Evolutionary conservation across 805 yeast genomes (phyloP).

Genomic region (Metschnikowia continentalis): DNA sequence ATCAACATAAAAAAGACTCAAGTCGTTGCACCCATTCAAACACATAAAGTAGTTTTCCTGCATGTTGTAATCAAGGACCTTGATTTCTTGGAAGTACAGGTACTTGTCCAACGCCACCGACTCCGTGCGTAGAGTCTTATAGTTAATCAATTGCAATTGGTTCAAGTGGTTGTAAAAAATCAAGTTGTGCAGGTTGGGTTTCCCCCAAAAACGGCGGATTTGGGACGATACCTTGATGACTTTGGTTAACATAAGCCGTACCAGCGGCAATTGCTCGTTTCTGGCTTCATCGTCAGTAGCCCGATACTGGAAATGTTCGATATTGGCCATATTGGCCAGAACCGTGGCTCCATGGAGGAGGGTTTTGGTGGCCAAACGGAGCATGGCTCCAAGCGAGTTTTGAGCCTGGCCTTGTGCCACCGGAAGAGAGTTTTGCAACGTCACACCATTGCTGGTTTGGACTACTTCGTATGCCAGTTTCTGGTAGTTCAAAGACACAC

Average conservation of each 20-base stretch:
- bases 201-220: slow-evolving; percentile 31
- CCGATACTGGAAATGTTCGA: slow-evolving; percentile 30
- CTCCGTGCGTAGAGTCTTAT: slow-evolving; percentile 28
- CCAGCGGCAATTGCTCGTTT: slow-evolving; percentile 25
- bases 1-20: slow-evolving; percentile 19
- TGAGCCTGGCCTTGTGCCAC: slow-evolving; percentile 23
- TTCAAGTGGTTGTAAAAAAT: slow-evolving; percentile 25
- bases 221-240: slow-evolving; percentile 33
- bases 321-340: slow-evolving; percentile 26
- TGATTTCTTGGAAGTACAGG: slow-evolving; percentile 27
- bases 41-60: slow-evolving; percentile 27
- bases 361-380: slow-evolving; percentile 31
- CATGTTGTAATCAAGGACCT: slow-evolving; percentile 23
- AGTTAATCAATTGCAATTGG: slow-evolving; percentile 33
- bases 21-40: slow-evolving; percentile 22
- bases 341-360: slow-evolving; percentile 26
- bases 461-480: slow-evolving; percentile 31
- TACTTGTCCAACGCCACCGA: slow-evolving; percentile 23
- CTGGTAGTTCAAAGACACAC: slow-evolving; percentile 24
- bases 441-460: slow-evolving; percentile 21
- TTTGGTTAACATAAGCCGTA: slow-evolving; percentile 27
- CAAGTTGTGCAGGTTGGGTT: slow-evolving; percentile 37
- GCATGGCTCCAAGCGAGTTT: slow-evolving; percentile 25
- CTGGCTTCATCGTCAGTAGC: slow-evolving; percentile 30
- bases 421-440: slow-evolving; percentile 36